phyloP scores from a whole-genome alignment of 2,329 filamentous ascomycete genomes.

The Beauveria australis region DNA sequence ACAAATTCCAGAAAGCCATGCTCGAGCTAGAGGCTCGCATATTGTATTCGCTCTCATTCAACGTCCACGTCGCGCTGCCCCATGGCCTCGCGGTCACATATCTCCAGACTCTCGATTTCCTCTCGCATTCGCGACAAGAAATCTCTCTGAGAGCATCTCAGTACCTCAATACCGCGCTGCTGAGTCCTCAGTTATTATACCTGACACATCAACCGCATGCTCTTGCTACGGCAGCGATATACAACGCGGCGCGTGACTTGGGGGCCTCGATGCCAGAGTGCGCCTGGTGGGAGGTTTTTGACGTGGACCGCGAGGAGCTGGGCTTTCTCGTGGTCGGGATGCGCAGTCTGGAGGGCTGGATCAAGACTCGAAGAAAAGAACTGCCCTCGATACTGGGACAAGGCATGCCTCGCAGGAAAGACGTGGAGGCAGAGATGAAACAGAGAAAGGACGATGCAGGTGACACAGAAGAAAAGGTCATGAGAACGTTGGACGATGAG shows the following conservation, averaged over 20 bases:
- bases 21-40: constrained; percentile 71
- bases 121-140: constrained; percentile 35
- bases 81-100: constrained; percentile 86
- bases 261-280: constrained; percentile 71
- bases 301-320: constrained; percentile 87
- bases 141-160: constrained; percentile 60
- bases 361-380: constrained; percentile 48
- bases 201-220: constrained; percentile 84
- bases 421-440: constrained; percentile 50
- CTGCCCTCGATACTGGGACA: constrained; percentile 37
- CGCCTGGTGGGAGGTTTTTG: constrained; percentile 98
- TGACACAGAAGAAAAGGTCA: constrained; percentile 2
- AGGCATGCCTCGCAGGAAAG: constrained; percentile 49
- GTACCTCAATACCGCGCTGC: constrained; percentile 76
- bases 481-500: constrained; percentile 18
- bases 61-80: constrained; percentile 77
- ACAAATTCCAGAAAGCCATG: constrained; percentile 53
- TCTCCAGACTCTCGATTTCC: constrained; percentile 74
- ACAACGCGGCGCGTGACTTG: constrained; percentile 73
- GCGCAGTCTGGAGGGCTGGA: constrained; percentile 68
- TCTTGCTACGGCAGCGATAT: constrained; percentile 81
- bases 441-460: background rate
- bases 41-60: constrained; percentile 67
- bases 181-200: constrained; percentile 84
- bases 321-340: constrained; percentile 86